Evolutionary conservation across 768 basidiomycete species (phyloP), one percentile per base, ranked within the genome.

Genomic region (Coprinopsis strossmayeri): DNA sequence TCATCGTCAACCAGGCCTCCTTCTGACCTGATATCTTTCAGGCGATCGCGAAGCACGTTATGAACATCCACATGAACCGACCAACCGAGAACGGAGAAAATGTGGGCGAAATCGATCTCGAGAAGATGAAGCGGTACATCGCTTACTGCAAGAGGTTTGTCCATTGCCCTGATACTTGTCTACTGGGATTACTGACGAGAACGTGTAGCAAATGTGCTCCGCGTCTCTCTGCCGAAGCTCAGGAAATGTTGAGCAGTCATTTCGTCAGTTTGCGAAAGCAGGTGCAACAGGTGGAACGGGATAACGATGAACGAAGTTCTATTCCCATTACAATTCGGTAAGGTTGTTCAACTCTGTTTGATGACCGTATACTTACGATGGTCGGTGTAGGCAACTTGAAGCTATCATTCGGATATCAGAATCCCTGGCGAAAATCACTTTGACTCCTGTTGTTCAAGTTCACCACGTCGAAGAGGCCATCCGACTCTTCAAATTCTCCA

Each of bases 331-430:
- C 96, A 18, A 76, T 98, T 59, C 93, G 93, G 92, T 93, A 48
- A 37, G 84, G 71, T 23, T 45, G 20, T 24, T 25, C 10, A 30
- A 3, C 25, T 23, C 32, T 23, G 46, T 35, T 55, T 40, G 45
- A 27, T 25, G n/a, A n/a, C n/a, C n/a, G n/a, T n/a, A n/a, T n/a
- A n/a, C n/a, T n/a, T n/a, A n/a, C 32, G 42, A 43, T 51, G 44
- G 11, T 32, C 30, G 46, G 37, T 18, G 21, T 48, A 82, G 79
- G 45, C 96, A 99, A 83, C 76, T 99, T 3, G 96, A 99, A 70
- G 96, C 96, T 34, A 94, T 99, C 62, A 93, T 98, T 61, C 93
- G 96, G 28, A 98, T 98, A 62, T 98, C 96, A 1, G 96, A 99
- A 64, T 87, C 95, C 2, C 73, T 97, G 17, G 94, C 95, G 11